Conservation (phyloP, 106 monocot genomes). For the Gastrodia elata region DNA sequence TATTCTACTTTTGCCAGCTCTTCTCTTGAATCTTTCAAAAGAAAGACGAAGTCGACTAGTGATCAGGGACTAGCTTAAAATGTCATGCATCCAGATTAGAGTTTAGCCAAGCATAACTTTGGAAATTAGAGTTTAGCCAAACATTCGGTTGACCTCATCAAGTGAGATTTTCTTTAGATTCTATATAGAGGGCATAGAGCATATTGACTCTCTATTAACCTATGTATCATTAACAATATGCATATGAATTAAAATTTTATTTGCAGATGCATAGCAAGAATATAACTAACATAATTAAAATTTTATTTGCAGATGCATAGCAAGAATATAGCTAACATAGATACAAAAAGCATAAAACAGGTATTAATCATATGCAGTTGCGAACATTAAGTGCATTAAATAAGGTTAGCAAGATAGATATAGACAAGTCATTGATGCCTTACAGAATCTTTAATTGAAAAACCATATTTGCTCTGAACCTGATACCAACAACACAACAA, state of each 20-base stretch:
- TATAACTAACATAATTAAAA: background rate
- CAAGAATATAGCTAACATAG: background rate
- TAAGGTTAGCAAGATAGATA: background rate
- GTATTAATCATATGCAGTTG: background rate
- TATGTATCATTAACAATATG: background rate
- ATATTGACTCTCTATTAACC: background rate
- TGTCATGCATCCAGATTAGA: too few species aligned
- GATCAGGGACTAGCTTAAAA: too few species aligned
- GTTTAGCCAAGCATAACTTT: too few species aligned
- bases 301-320: background rate
- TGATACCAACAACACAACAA: conserved; percentile 10
- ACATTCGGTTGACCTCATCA: too few species aligned
- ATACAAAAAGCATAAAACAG: background rate
- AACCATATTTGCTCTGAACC: conserved; percentile 72
- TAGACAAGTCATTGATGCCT: conserved; percentile 6
- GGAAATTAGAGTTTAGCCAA: too few species aligned
- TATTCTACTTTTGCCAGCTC: too few species aligned
- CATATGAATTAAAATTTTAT: background rate
- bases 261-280: background rate
- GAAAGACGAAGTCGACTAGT: too few species aligned
- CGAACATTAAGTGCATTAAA: background rate
- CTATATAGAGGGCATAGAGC: too few species aligned
- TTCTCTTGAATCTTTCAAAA: too few species aligned
- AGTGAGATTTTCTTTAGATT: too few species aligned
- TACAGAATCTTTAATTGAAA: conserved; percentile 35